phyloP scores from a whole-genome alignment of 495 filamentous ascomycete genomes.

The Aspergillus olivimuriae region DNA sequence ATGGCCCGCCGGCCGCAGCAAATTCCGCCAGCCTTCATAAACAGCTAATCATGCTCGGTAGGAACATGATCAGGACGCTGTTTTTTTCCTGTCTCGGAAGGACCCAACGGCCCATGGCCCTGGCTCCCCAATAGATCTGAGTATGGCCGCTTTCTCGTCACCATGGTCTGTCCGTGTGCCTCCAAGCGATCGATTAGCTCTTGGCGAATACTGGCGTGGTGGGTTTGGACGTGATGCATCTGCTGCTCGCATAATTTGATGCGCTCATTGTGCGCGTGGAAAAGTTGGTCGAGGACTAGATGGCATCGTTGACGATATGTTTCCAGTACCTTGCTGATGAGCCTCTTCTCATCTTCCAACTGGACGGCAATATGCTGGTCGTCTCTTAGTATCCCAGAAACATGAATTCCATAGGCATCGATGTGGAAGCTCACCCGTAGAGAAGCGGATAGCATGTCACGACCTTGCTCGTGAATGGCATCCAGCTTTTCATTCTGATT shows the following conservation, averaged over 20 bases:
- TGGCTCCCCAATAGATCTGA: too few species aligned
- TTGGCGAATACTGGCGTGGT: conserved; percentile 29
- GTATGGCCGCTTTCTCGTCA: too few species aligned
- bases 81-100: too few species aligned
- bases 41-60: too few species aligned
- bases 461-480: too few species aligned
- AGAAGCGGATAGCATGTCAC: too few species aligned
- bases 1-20: too few species aligned
- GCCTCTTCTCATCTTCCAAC: conserved; percentile 26
- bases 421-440: neutral
- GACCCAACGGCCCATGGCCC: too few species aligned
- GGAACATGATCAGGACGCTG: too few species aligned
- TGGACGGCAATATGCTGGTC: conserved; percentile 23
- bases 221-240: conserved; percentile 23
- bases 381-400: neutral
- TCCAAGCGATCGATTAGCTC: conserved; percentile 27
- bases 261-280: conserved; percentile 25
- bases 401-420: too few species aligned
- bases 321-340: conserved; percentile 23
- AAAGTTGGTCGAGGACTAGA: conserved; percentile 27
- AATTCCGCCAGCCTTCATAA: too few species aligned
- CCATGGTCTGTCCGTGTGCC: conserved; percentile 15
- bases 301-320: conserved; percentile 28
- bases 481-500: too few species aligned
- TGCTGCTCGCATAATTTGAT: conserved; percentile 28